These are phyloP conservation scores for Mycocentrospora acerina DNA, from an alignment of 2,329 filamentous ascomycete genomes.

Conservation along the genomic window DNA sequence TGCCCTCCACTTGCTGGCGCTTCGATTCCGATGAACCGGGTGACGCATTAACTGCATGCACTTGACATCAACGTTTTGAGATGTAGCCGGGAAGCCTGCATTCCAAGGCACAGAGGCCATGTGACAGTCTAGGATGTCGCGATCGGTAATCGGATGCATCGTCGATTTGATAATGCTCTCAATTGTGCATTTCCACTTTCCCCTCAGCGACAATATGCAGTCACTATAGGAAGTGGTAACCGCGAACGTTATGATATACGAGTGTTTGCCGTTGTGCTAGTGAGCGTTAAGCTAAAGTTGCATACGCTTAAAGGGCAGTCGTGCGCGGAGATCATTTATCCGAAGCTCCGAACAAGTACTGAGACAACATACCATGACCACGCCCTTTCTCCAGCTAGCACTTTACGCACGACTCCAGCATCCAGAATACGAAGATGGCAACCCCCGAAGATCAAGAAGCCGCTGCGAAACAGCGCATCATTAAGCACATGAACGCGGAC, in stretches of 20 bases:
- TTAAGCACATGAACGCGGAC: slow-evolving; percentile 84
- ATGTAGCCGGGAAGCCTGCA: slow-evolving; percentile 3
- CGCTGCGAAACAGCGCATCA: slow-evolving; percentile 61
- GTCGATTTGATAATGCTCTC: neutral
- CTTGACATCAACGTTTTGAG: slow-evolving; percentile 6
- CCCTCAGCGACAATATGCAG: too few relatives aligned
- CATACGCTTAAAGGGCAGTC: too few relatives aligned
- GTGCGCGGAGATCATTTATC: slow-evolving; percentile 3
- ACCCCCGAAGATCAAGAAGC: slow-evolving; percentile 45
- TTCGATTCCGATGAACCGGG: neutral
- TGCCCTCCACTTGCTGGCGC: neutral
- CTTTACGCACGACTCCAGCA: neutral
- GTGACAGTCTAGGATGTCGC: slow-evolving; percentile 3
- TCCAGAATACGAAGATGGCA: slow-evolving; percentile 21
- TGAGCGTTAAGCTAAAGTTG: slow-evolving; percentile 12
- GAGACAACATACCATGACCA: too few relatives aligned
- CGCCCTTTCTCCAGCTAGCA: slow-evolving; percentile 1
- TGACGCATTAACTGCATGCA: slow-evolving; percentile 5
- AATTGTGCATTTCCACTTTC: too few relatives aligned
- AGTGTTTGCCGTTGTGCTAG: neutral
- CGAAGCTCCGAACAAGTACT: slow-evolving; percentile 3
- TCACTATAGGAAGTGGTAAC: too few relatives aligned
- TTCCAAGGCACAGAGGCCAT: slow-evolving; percentile 1
- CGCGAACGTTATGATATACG: too few relatives aligned
- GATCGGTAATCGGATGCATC: neutral